Base-by-base conservation (phyloP, 1,284 basidiomycete genomes). In the Malassezia furfur region DNA sequence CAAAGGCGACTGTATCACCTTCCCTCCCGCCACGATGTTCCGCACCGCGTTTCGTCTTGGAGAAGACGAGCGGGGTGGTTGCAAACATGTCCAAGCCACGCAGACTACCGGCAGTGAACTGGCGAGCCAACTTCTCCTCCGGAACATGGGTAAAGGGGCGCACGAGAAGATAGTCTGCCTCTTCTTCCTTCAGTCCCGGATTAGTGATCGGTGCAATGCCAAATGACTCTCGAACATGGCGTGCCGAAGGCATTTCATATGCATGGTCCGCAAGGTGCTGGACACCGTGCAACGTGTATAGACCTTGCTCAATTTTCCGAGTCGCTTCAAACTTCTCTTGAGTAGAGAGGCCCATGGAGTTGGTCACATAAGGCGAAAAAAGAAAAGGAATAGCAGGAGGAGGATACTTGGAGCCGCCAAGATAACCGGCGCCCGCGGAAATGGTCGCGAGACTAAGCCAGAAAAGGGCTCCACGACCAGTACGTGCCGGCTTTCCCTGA, bases 51-150 rank as follows among this genome's bases (percentile, higher is more conserved):
- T 48, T 54, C 19, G 70, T 73, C 48, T 70, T 71, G 52, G 66
- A 59, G 32, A 70, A 65, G 3, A 74, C 65, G n/a, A 69, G 54
- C 5, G 70, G 67, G 6, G 62, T 58, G 10, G 62, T 53, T 9
- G 56, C 66, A 37, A 71, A 53, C 70, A 74, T 59, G 39, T 74
- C 75, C 0, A 90, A 88, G 0, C 90, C 91, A 21, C 84, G 79
- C 21, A 96, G 80, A 1, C 88, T 81, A 10, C 89, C 91, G 1
- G 85, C 85, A 0, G 88, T 88, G 50, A 96, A 79, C 60, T 83
- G 85, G 76, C 96, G 87, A 47, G 82, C 82, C 32, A 84, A 79
- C 25, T 82, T 77, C 63, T 85, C 84, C 61, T 84, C 82, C 0
- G 87, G 84, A 53, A 84, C 64, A 21, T 79, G 77, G 25, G 79